Evolutionary conservation across 169 alveolate species (phyloP).

Genomic region (Perkinsus chesapeaki): DNA sequence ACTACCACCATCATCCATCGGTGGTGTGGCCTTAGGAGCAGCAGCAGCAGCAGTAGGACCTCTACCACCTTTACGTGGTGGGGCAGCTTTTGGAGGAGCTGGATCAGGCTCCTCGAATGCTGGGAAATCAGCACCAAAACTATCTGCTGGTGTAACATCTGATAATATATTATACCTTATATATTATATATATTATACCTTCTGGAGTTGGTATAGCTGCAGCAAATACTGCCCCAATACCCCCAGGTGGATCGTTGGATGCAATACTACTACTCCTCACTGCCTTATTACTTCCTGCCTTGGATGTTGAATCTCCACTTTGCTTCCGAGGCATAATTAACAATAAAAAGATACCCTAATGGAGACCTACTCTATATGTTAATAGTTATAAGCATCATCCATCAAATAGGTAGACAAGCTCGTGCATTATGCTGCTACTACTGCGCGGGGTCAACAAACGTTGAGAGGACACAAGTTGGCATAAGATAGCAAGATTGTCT

Average conservation of each 20-base stretch:
- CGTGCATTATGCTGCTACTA: background rate
- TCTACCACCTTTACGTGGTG: background rate
- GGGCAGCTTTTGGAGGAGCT: background rate
- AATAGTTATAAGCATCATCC: too few relatives aligned
- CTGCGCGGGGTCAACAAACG: background rate
- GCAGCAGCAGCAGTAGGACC: background rate
- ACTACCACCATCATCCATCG: background rate
- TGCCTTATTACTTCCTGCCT: background rate
- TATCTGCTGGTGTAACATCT: background rate
- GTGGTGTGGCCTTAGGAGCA: background rate
- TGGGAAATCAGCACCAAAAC: background rate
- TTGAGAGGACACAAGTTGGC: background rate
- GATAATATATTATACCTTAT: too few relatives aligned
- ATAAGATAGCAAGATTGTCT: background rate
- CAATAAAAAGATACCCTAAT: background rate
- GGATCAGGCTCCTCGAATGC: background rate
- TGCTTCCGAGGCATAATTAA: background rate
- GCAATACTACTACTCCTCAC: background rate
- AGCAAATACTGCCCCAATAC: background rate
- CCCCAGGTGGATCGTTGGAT: background rate
- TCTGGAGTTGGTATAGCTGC: background rate
- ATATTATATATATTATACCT: too few relatives aligned
- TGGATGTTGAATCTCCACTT: background rate
- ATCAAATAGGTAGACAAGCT: background rate
- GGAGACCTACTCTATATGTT: too few relatives aligned